A percentile compares a stretch with the other conserved stretches of the same genome.
phyloP scores from a whole-genome alignment of 2,329 filamentous ascomycete genomes.

The Fusarium sterilihyphosum region DNA sequence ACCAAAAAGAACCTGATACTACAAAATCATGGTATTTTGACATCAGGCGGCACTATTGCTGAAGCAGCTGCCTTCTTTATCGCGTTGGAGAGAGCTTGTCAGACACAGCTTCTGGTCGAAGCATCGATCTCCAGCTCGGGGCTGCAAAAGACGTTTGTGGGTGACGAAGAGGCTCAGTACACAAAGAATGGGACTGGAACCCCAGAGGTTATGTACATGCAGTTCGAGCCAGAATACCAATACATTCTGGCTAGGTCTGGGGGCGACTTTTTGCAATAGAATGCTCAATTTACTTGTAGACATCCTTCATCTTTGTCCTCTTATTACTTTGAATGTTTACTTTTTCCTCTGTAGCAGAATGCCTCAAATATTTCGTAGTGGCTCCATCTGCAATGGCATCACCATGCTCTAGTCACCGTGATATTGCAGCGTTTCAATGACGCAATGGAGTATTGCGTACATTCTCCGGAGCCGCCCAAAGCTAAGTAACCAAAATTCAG shows the following conservation, averaged over 20 bases:
- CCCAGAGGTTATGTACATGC: neutral
- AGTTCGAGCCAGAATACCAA: neutral
- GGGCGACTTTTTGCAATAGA: neutral
- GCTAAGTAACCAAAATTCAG: too few relatives aligned
- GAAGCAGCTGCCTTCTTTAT: neutral
- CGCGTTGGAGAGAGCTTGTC: neutral
- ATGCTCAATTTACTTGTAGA: neutral
- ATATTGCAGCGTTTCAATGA: too few relatives aligned
- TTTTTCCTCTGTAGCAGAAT: too few relatives aligned
- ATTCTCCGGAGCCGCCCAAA: too few relatives aligned
- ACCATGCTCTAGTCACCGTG: neutral
- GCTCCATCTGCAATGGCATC: fast-evolving
- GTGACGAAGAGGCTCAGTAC: neutral
- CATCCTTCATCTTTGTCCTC: too few relatives aligned
- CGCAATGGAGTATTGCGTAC: neutral
- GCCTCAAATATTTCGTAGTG: neutral
- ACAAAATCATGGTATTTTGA: neutral
- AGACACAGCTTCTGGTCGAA: neutral
- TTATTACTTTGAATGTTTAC: too few relatives aligned
- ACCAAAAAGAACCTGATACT: neutral
- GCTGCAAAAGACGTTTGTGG: neutral
- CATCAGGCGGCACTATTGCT: neutral
- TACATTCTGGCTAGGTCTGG: neutral
- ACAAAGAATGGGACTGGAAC: neutral
- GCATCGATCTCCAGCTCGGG: neutral